Percentiles rank a stretch among this genome's conserved stretches.
phyloP scores from a whole-genome alignment of 1,139 yeast species.

The Kodamaea sp. region DNA sequence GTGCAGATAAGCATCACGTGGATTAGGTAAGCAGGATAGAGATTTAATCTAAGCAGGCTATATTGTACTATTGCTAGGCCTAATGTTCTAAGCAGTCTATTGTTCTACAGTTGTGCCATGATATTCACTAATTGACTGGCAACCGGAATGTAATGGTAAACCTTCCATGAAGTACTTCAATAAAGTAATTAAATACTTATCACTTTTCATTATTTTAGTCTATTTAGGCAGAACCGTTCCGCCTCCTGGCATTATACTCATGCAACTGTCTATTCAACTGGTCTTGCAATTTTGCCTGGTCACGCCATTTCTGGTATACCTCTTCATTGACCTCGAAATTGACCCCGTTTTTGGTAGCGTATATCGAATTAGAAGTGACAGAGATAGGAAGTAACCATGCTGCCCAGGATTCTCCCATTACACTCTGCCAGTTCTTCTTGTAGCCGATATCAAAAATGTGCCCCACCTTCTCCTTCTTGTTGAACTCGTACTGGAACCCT shows the following conservation, averaged over 20 bases:
- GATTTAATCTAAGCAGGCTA: too few species aligned
- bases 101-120: too few species aligned
- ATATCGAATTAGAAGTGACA: constrained; percentile 23
- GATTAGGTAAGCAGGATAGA: too few species aligned
- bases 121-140: too few species aligned
- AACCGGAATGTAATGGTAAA: too few species aligned
- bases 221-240: too few species aligned
- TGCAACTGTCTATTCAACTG: constrained; percentile 48
- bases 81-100: too few species aligned
- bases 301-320: constrained; percentile 41
- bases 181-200: too few species aligned
- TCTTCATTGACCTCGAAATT: constrained; percentile 50
- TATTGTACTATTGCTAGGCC: too few species aligned
- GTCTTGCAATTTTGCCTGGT: constrained; percentile 47
- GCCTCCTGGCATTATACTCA: constrained; percentile 10
- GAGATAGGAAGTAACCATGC: constrained; percentile 75
- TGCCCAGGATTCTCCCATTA: constrained; percentile 67
- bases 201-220: too few species aligned
- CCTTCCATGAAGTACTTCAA: too few species aligned
- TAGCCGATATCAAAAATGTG: constrained; percentile 79
- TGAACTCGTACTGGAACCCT: constrained; percentile 37
- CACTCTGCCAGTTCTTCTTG: constrained; percentile 57
- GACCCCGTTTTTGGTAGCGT: constrained; percentile 48
- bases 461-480: constrained; percentile 38
- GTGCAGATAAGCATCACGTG: too few species aligned